Base-by-base conservation (phyloP, 2,329 filamentous ascomycete genomes). In the Diaporthe aspalathi region DNA sequence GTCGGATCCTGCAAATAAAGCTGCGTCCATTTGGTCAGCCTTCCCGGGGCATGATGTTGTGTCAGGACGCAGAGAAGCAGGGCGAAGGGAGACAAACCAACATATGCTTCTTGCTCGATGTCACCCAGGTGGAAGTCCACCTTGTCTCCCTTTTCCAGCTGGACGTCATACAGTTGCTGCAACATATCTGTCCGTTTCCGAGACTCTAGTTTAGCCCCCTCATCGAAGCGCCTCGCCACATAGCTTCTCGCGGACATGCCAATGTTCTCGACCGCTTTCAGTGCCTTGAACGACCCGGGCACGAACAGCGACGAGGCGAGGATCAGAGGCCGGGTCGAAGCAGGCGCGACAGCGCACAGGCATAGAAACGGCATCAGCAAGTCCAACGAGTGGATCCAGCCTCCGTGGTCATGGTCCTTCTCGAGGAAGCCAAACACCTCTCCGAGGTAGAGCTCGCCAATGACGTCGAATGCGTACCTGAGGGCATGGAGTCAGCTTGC, bases 401-500 rank as follows among this genome's bases (percentile, higher is more conserved):
- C 65, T 9, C 43, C 65, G 32, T 74, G 72, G 35, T 74, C 73
- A 60, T 73, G 70, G 24, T 49, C 66, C 17, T 72, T 73, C 57
- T 74, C 67, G 56, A 74, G 68, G 49, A 74, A 74, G 14, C 73
- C 73, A 40, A 74, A 74, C 70, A 71, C 69, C 27, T 63, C 62
- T 40, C 72, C 73, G 63, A 74, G 73, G 49, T 72, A 74, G 47
- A 74, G 70, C 72, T 74, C 73, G 27, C 73, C 73, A n/a, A 74
- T 67, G 40, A 74, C 73, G 27, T 74, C 73, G 43, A 74, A 74
- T 5, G 65, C 68, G 27, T 67, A 63, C 40, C 57, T 63, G 38
- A 3, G 20, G 3, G 11, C 6, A 32, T 14, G 56, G n/a, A 12
- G 27, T 63, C 27, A 47, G 40, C 57, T 6, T 47, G 40, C 24